These are phyloP conservation scores for Candida awuae DNA, from an alignment of 805 yeast species.

Conservation along the genomic window DNA sequence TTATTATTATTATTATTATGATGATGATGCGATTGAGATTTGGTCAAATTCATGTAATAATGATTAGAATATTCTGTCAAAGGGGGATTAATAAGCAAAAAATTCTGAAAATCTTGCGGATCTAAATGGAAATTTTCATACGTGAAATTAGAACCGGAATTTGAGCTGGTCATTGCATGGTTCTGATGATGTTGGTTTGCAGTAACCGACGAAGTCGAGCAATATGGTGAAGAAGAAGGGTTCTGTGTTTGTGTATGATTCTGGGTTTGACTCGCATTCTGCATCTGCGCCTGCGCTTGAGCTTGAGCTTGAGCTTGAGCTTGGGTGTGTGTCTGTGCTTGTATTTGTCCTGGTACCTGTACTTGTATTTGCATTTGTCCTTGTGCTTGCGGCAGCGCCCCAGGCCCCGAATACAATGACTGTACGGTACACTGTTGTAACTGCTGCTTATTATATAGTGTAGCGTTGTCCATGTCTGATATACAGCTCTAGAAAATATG, in stretches of 20 bases:
- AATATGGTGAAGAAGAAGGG: too few relatives aligned
- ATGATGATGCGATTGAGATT: neutral
- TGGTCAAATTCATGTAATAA: constrained; percentile 9
- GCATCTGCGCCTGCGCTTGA: neutral
- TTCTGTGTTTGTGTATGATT: too few relatives aligned
- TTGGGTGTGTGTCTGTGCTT: neutral
- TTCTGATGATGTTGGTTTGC: neutral
- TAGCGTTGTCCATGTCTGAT: too few relatives aligned
- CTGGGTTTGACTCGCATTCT: too few relatives aligned
- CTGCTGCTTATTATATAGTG: too few relatives aligned
- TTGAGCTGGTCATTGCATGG: neutral
- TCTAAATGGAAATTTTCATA: constrained; percentile 27
- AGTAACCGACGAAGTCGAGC: neutral
- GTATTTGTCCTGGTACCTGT: neutral
- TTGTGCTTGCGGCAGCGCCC: neutral
- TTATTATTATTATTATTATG: neutral
- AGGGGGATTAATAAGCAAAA: constrained; percentile 31
- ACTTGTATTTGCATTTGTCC: neutral
- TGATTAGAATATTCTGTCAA: constrained; percentile 25
- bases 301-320: neutral
- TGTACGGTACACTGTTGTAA: too few relatives aligned
- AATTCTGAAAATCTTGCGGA: constrained; percentile 30
- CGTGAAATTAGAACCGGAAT: constrained; percentile 1
- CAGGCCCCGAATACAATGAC: neutral
- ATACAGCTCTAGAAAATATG: too few relatives aligned